Evolutionary conservation across 768 basidiomycete species (phyloP).

Genomic region (Multifurca ochricompacta): DNA sequence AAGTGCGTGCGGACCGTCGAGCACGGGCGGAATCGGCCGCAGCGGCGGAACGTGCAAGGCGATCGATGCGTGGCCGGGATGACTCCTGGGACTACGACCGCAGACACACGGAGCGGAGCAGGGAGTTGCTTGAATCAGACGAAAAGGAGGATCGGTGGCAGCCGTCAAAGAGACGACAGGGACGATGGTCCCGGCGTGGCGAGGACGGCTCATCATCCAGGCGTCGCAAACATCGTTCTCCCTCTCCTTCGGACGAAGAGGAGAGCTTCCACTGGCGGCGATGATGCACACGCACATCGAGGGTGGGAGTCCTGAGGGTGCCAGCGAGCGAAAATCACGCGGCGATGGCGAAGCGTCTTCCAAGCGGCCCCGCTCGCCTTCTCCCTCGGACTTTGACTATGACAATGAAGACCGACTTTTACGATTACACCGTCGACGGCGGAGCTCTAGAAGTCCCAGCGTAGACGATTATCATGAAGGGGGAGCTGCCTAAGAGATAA

Average conservation of each 20-base stretch:
- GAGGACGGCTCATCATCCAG: conserved; percentile 22
- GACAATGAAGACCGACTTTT: conserved; percentile 1
- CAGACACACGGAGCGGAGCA: conserved; percentile 40
- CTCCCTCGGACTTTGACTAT: background rate
- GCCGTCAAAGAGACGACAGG: conserved; percentile 32
- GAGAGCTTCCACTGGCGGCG: background rate
- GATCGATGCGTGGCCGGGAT: conserved; percentile 33
- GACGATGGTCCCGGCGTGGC: conserved; percentile 21
- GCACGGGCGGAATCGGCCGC: conserved; percentile 70
- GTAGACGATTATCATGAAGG: background rate
- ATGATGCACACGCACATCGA: background rate
- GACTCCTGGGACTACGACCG: conserved; percentile 40
- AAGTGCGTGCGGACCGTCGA: conserved; percentile 51
- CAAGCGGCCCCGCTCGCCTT: conserved; percentile 9
- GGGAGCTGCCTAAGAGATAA: background rate
- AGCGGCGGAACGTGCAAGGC: conserved; percentile 51
- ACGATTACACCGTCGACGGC: conserved; percentile 1
- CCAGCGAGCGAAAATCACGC: background rate
- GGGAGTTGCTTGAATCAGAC: conserved; percentile 41
- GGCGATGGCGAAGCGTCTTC: background rate
- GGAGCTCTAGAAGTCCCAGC: conserved; percentile 1
- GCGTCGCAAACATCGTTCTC: conserved; percentile 23
- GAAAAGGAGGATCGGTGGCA: conserved; percentile 26
- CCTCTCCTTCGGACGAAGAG: conserved; percentile 21
- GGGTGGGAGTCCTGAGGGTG: conserved; percentile 1